Base-by-base conservation (phyloP, 768 basidiomycete genomes). In the Collybiopsis confluens region DNA sequence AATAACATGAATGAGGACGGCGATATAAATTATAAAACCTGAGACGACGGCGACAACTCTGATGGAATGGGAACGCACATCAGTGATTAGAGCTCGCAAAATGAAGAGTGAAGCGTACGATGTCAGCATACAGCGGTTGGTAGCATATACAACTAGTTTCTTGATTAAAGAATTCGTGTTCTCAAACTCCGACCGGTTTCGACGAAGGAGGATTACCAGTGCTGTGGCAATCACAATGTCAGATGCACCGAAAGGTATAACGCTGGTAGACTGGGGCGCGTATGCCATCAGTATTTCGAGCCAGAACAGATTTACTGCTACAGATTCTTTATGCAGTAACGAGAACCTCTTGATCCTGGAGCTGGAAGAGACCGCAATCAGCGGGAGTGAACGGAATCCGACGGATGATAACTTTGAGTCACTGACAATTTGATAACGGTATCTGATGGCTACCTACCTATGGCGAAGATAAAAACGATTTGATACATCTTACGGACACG, bases 111-210 rank as follows among this genome's bases (percentile, higher is more conserved):
- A 13, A 18, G 68, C 77, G 35, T 56, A 79, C 78, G 74, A 74
- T n/a, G 79, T 81, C 21, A 81, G 62, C 37, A 79, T 59, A 61
- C 78, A 80, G 10, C 78, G 74, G 59, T 80, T 77, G 38, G 79
- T 76, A 2, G 76, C 74, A 54, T 71, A 77, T 20, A 79, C 63
- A 3, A 80, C 75, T 21, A 81, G 61, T 40, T 63, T 71, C 58
- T 75, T 74, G 42, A 79, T 73, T 21, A 79, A 58, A 37, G 56
- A 64, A 54, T 79, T 77, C 1, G 77, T 78, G 45, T 61, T 63
- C 38, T n/a, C 15, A 21, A 45, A 56, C 7, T 70, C 69, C 2
- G 75, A 69, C 2, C 72, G 69, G 52, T 70, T 75, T 50, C 61
- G 71, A 33, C 70, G 61, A 21, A 81, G 62, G 15, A 76, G 64